These are phyloP conservation scores for Sugiyamaella sp. DNA, from an alignment of 1,139 yeast species.

Conservation along the genomic window DNA sequence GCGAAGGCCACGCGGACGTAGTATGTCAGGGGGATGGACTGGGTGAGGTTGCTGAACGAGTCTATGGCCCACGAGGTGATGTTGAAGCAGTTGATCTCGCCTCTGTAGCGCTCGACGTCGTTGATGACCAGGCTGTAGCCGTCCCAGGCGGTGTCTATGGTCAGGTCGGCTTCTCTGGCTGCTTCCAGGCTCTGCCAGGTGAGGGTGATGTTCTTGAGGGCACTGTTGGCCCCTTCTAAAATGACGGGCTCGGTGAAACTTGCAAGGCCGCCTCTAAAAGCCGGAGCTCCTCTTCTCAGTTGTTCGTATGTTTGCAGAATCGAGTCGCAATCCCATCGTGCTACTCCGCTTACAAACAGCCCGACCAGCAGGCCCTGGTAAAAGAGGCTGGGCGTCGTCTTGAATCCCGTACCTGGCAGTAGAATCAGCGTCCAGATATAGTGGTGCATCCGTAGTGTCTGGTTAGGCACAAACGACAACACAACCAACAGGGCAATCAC, in stretches of 20 bases:
- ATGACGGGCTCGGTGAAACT: slow-evolving; percentile 44
- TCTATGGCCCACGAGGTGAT: slow-evolving; percentile 33
- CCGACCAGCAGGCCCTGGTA: slow-evolving; percentile 89
- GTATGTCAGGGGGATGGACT: slow-evolving; percentile 21
- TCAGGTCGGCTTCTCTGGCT: slow-evolving; percentile 8
- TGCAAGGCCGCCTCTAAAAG: slow-evolving; percentile 56
- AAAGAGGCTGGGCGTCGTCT: slow-evolving; percentile 67
- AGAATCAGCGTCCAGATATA: slow-evolving; percentile 78
- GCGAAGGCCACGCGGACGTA: slow-evolving; percentile 38
- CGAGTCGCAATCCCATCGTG: slow-evolving; percentile 93
- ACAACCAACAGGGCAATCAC: slow-evolving; percentile 52
- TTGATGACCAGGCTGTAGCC: slow-evolving; percentile 70
- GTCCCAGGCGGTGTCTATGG: slow-evolving; percentile 33
- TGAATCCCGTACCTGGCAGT: slow-evolving; percentile 72
- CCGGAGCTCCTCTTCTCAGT: slow-evolving; percentile 74
- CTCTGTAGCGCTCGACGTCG: slow-evolving; percentile 77
- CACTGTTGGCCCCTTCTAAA: slow-evolving; percentile 28
- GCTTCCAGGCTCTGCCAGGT: slow-evolving; percentile 20
- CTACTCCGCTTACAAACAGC: slow-evolving; percentile 76
- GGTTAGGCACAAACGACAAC: slow-evolving; percentile 61
- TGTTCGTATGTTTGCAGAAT: slow-evolving; percentile 76
- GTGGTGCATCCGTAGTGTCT: slow-evolving; percentile 84
- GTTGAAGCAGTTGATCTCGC: slow-evolving; percentile 40
- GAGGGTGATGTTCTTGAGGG: slow-evolving; percentile 8
- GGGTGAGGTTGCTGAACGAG: slow-evolving; percentile 16